A percentile compares a stretch with the other conserved stretches of the same genome.
phyloP scores from a whole-genome alignment of 2,329 filamentous ascomycete species.

The Beauveria pseudobassiana region DNA sequence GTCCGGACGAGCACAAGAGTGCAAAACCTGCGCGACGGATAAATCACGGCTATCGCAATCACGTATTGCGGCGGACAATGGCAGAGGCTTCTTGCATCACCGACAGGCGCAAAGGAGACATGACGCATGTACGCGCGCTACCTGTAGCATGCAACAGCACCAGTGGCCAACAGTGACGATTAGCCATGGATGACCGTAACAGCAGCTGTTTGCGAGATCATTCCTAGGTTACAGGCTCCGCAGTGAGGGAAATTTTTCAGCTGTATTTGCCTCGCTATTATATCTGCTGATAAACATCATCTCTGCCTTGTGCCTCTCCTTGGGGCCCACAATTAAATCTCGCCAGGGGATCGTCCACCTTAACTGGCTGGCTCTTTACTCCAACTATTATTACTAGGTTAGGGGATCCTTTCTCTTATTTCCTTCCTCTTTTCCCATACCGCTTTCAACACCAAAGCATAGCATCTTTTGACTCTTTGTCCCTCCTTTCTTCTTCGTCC shows the following conservation, averaged over 20 bases:
- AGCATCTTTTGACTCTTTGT: neutral
- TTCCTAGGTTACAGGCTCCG: too few species aligned
- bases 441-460: neutral
- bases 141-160: too few species aligned
- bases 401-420: neutral
- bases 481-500: neutral
- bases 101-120: neutral
- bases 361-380: neutral
- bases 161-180: too few species aligned
- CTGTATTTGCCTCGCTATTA: too few species aligned
- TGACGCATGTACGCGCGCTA: too few species aligned
- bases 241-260: too few species aligned
- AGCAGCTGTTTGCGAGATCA: too few species aligned
- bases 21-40: neutral
- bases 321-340: slow-evolving; percentile 8
- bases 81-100: neutral
- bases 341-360: slow-evolving; percentile 10
- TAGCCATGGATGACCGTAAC: too few species aligned
- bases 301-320: neutral
- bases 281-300: neutral
- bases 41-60: neutral
- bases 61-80: neutral
- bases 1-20: neutral
- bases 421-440: neutral
- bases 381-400: neutral